Evolutionary conservation across 192 early-diverging fungal genomes (phyloP), one percentile per base, ranked within the genome.

Genomic region (Dissophora ornata): DNA sequence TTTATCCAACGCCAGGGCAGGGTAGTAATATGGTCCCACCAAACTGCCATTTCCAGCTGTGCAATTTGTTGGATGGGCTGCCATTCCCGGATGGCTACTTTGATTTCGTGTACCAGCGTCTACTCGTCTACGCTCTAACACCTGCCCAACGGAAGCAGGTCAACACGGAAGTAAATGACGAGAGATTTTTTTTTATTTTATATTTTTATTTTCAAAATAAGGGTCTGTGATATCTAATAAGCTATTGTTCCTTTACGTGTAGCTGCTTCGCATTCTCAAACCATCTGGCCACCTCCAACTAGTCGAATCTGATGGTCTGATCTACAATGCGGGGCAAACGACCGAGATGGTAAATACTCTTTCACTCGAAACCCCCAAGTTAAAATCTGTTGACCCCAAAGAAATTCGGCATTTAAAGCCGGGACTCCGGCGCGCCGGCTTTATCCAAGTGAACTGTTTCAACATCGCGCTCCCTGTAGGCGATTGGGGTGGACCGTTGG

Each of bases 251-350:
- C n/a, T n/a, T n/a, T n/a, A n/a, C n/a, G n/a, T n/a, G n/a, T 71
- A 85, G 48, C 67, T 79, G 21, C 48, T 78, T 0, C 75, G 84
- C 26, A 71, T 85, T 25, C 55, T 83, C 15, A 81, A 81, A 46
- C 84, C 84, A 24, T 81, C 75, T 34, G 84, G 84, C 1, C 77
- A 80, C 62, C 53, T 85, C 7, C 81, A 85, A 47, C 65, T 81
- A 1, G 52, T 82, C 19, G 80, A 85, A 34, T 59, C 44, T 16
- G 56, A 67, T 29, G 33, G 60, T 2, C 3, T 47, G n/a, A 18
- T 51, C 28, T 47, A 71, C 26, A 62, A 63, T 32, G 16, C 60
- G 10, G 61, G 69, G 29, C 53, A 41, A 21, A 42, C 22, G 25
- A 63, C 61, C 2, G 49, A 36, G 2, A 51, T 51, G 49, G 49